These are phyloP conservation scores for Lipomyces starkeyi DNA, from an alignment of 805 yeast species.

Conservation along the genomic window DNA sequence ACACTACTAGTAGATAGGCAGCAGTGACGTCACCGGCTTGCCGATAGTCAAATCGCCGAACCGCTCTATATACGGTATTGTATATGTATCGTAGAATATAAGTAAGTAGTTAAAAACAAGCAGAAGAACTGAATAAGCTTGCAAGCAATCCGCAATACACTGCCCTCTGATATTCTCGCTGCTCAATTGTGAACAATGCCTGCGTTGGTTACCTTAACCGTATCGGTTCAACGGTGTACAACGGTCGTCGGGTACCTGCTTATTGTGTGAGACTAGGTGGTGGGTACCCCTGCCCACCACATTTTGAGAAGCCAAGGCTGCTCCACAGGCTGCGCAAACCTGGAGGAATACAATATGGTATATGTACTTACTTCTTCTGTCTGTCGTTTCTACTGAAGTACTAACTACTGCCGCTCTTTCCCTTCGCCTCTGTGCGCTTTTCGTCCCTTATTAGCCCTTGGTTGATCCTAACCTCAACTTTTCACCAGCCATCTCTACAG, in stretches of 20 bases:
- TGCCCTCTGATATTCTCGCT: neutral
- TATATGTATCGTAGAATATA: neutral
- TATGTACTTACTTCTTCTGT: neutral
- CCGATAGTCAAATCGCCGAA: too few species aligned
- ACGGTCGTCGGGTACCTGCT: neutral
- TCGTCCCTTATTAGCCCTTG: neutral
- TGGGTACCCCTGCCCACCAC: neutral
- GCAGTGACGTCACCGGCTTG: too few species aligned
- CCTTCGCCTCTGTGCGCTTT: neutral
- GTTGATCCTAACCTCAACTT: neutral
- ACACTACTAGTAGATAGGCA: too few species aligned
- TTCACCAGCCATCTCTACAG: neutral
- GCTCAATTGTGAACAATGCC: neutral
- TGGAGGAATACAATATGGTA: neutral
- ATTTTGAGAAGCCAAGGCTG: neutral
- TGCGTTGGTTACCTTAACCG: neutral
- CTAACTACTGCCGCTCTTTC: neutral
- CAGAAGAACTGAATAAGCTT: too few species aligned
- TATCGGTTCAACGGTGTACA: neutral
- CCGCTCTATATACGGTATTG: neutral
- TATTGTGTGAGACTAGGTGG: too few species aligned
- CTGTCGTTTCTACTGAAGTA: neutral
- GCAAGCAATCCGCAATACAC: neutral
- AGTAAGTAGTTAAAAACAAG: too few species aligned
- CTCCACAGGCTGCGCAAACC: neutral